Base-by-base conservation (phyloP, 2,329 filamentous ascomycete genomes). In the Periconia macrospinosa region DNA sequence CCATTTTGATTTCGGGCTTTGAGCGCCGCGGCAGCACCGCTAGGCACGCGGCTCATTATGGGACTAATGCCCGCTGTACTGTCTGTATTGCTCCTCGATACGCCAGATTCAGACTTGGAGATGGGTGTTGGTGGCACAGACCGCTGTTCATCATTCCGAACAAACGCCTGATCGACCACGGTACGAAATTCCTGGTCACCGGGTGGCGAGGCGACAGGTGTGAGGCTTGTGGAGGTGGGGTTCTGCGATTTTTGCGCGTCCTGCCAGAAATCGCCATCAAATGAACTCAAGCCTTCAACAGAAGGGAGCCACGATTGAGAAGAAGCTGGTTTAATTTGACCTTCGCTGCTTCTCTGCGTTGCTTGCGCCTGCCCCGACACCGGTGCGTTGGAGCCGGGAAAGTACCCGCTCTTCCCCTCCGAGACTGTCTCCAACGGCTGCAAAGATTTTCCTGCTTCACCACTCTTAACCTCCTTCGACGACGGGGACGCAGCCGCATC, bases 121-220 rank as follows among this genome's bases (percentile, higher is more conserved):
- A 79, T 70, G 10, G 81, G 81, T 2, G 81, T 81, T 10, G 79
- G 76, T 3, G 83, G 82, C 41, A 79, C 75, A 6, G 77, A 78
- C 33, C 78, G 77, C 41, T 81, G 81, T 37, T 83, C 82, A 56
- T 85, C 80, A 23, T 73, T 76, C 44, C 80, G 77, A 63, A 87
- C 85, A 63, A 89, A 89, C 15, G 86, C 86, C 66, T 86, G 82
- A 60, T 87, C 78, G 3, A 89, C 86, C 14, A 84, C 82, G 1
- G 84, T 66, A 47, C 69, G 71, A 30, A 74, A 61, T 18, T 61
- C 65, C 47, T 66, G 60, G 47, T 70, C 64, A 49, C 64, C 57
- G 30, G 60, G 41, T 1, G 60, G 58, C 55, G 62, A 60, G 37
- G 55, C 50, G 30, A 52, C 50, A 55, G 63, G 42, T 17, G 55